Base-by-base conservation (phyloP, 1,139 yeast species). In the Yamadazyma sp. region DNA sequence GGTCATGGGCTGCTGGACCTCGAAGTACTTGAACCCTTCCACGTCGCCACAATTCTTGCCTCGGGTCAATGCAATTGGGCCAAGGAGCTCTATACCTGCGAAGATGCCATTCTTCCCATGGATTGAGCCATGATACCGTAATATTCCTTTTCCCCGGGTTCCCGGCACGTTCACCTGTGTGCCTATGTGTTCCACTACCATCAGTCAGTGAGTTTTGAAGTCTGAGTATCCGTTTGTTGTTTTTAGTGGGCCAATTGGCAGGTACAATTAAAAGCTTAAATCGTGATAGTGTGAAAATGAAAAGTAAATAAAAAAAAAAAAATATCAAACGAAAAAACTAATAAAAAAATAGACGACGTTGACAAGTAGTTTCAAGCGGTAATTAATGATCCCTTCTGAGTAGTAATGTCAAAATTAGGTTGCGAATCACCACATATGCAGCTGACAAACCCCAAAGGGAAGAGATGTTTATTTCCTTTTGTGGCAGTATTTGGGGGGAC, bases 81-180 rank as follows among this genome's bases (percentile, higher is more conserved):
- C 91, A 9, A 75, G 54, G 34, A 92, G 66, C 57, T 92, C 97
- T 4, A 92, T 75, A 1, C 98, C 98, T 4, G 91, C 96, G 64
- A 83, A 92, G n/a, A 72, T 66, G 0, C 96, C 96, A 18, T 49
- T 47, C 53, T 87, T 88, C 22, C 84, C 85, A 24, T 80, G 76
- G 17, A 92, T 87, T 1, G 77, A 66, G 1, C 98, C 98, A 18
- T 81, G 69, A 59, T 78, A 92, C 47, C 81, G 71, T 38, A 92
- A 67, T 12, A 81, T 69, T 1, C 94, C 97, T 33, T 57, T 53
- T 8, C 73, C 74, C 8, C 73, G 58, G 8, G 77, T 66, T 0
- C 77, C 76, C 2, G 77, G 77, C 14, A 72, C 65, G 28, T 56
- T 53, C 12, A 72, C 74, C 37, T 60, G 61, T 14, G 61, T 49